phyloP scores from a whole-genome alignment of 208 protist genomes.

The Crithidia brevicula region DNA sequence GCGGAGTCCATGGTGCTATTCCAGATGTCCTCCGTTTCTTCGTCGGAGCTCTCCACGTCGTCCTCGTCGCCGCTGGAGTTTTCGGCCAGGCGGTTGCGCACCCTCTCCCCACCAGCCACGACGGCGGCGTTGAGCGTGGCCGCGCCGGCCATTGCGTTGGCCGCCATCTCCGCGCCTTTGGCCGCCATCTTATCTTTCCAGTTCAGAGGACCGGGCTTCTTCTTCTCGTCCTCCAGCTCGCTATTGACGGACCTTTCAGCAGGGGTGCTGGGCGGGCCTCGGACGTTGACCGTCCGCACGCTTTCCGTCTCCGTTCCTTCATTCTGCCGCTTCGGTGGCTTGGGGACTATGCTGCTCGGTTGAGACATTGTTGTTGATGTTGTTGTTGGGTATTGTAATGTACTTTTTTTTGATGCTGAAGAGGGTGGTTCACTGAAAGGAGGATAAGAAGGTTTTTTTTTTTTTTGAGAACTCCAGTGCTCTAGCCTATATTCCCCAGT shows the following conservation, averaged over 20 bases:
- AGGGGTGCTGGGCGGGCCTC: neutral
- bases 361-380: constrained; percentile 13
- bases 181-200: constrained; percentile 28
- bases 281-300: constrained; percentile 7
- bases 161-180: constrained; percentile 3
- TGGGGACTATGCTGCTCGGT: neutral
- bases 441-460: too few species aligned
- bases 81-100: constrained; percentile 15
- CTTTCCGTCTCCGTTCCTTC: neutral
- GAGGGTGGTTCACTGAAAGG: too few species aligned
- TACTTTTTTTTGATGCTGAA: too few species aligned
- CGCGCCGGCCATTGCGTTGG: constrained; percentile 8
- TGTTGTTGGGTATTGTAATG: too few species aligned
- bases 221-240: constrained; percentile 6
- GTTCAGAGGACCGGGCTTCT: constrained; percentile 10
- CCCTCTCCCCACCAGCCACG: constrained; percentile 1
- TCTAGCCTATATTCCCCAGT: too few species aligned
- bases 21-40: constrained; percentile 33
- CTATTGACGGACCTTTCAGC: neutral
- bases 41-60: constrained; percentile 31
- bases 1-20: constrained; percentile 3
- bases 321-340: constrained; percentile 11
- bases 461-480: too few species aligned
- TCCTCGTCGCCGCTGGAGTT: constrained; percentile 33
- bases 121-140: constrained; percentile 22